Percentiles rank a stretch among this genome's conserved stretches.
These are phyloP conservation scores for Fusarium praegraminearum DNA, from an alignment of 2,329 filamentous ascomycete genomes.

Conservation along the genomic window DNA sequence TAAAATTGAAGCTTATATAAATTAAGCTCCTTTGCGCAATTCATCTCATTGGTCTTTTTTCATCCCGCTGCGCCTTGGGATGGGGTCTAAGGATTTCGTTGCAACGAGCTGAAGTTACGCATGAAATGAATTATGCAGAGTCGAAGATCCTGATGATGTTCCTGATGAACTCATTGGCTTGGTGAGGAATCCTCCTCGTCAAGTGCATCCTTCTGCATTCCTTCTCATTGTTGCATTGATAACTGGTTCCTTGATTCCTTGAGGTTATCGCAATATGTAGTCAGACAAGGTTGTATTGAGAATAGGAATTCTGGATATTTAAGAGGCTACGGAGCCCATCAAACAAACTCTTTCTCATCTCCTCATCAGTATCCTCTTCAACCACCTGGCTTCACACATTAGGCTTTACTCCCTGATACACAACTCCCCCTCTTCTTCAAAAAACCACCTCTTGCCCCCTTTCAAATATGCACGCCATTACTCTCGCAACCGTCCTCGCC, in stretches of 20 bases:
- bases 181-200: not conserved
- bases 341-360: not conserved
- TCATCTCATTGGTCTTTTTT: not conserved
- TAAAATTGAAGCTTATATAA: conserved; percentile 1
- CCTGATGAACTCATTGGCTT: not conserved
- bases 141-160: not conserved
- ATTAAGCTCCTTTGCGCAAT: not conserved
- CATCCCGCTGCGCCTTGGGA: not conserved
- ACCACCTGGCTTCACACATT: not conserved
- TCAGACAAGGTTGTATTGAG: fast-evolving
- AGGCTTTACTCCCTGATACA: not conserved
- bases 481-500: conserved; percentile 1
- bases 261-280: not conserved
- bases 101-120: not conserved
- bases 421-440: not conserved
- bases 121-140: not conserved
- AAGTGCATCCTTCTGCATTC: conserved; percentile 1
- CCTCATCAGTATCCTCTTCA: not conserved
- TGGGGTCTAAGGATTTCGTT: not conserved
- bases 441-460: no score
- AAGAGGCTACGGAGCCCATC: not conserved
- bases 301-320: not conserved
- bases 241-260: not conserved
- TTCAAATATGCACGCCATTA: conserved; percentile 6
- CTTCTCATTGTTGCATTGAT: not conserved